A percentile compares a stretch with the other conserved stretches of the same genome.
These are phyloP conservation scores for Omphalotus olearius DNA, from an alignment of 1,284 basidiomycete genomes.

Conservation along the genomic window DNA sequence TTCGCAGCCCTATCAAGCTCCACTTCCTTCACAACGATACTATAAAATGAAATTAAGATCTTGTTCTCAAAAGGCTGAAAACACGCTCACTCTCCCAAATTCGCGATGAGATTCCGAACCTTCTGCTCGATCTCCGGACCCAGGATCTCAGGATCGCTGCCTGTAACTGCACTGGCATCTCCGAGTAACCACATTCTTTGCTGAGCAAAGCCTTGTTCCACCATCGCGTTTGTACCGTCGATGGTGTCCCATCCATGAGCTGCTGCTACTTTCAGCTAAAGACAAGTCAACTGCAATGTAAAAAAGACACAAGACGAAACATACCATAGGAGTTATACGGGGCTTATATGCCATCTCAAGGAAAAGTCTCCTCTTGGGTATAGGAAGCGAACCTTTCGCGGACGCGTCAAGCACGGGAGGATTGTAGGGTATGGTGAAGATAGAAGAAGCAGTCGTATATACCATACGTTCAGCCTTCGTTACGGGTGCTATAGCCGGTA, in stretches of 20 bases:
- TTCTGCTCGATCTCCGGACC: constrained; percentile 15
- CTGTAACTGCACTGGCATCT: constrained; percentile 17
- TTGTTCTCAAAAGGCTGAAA: neutral
- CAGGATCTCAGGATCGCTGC: constrained; percentile 19
- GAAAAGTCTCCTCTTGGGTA: constrained; percentile 22
- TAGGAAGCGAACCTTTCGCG: constrained; percentile 6
- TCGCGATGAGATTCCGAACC: constrained; percentile 13
- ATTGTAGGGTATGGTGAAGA: constrained; percentile 15
- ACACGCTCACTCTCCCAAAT: constrained; percentile 12
- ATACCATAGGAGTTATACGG: constrained; percentile 14
- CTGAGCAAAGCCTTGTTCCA: constrained; percentile 24
- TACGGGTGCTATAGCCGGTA: constrained; percentile 14
- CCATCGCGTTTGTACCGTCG: constrained; percentile 24
- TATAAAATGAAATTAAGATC: neutral
- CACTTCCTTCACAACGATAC: constrained; percentile 11
- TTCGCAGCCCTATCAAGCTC: constrained; percentile 12
- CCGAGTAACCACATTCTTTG: constrained; percentile 24
- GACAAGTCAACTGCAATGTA: constrained; percentile 21
- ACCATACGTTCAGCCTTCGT: constrained; percentile 17
- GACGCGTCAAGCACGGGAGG: neutral
- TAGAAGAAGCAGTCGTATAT: constrained; percentile 15
- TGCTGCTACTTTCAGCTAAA: constrained; percentile 25
- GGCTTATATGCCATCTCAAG: constrained; percentile 29
- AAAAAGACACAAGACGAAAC: neutral
- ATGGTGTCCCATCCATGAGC: constrained; percentile 29